phyloP scores from a whole-genome alignment of 805 yeast species.

The Trichomonascus vanleenenianus region DNA sequence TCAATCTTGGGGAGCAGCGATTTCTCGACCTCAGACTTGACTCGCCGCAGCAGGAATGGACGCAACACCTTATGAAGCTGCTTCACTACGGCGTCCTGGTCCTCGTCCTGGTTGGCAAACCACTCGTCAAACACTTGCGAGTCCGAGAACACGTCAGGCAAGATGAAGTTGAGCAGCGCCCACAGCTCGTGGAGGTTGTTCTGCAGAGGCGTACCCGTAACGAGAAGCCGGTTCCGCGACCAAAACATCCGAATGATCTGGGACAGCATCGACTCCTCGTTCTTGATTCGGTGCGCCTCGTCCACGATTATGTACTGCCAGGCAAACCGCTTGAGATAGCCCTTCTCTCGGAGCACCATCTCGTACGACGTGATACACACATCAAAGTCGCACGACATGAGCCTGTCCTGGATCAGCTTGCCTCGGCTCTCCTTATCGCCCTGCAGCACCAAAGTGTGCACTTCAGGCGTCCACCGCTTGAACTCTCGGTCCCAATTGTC shows the following conservation, averaged over 20 bases:
- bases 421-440: slow-evolving; percentile 82
- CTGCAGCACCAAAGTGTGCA: slow-evolving; percentile 73
- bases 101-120: slow-evolving; percentile 54
- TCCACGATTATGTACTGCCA: slow-evolving; percentile 95
- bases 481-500: slow-evolving; percentile 97
- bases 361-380: slow-evolving; percentile 88
- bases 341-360: slow-evolving; percentile 84
- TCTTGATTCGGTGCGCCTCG: slow-evolving; percentile 95
- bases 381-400: slow-evolving; percentile 75
- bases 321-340: slow-evolving; percentile 66
- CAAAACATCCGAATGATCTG: slow-evolving; percentile 87
- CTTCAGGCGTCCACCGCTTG: slow-evolving; percentile 93
- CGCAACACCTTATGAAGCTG: slow-evolving; percentile 82
- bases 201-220: slow-evolving; percentile 95
- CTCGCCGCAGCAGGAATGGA: slow-evolving; percentile 83
- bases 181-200: slow-evolving; percentile 92
- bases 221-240: slow-evolving; percentile 73
- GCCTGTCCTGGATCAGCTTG: slow-evolving; percentile 46
- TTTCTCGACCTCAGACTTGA: slow-evolving; percentile 88
- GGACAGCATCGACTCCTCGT: slow-evolving; percentile 85
- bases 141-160: slow-evolving; percentile 94
- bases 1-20: slow-evolving; percentile 87
- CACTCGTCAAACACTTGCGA: slow-evolving; percentile 85
- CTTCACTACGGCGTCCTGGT: slow-evolving; percentile 76
- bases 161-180: slow-evolving; percentile 83